Evolutionary conservation across 805 yeast species (phyloP), one percentile per base, ranked within the genome.

Genomic region (Yarrowia sp.): DNA sequence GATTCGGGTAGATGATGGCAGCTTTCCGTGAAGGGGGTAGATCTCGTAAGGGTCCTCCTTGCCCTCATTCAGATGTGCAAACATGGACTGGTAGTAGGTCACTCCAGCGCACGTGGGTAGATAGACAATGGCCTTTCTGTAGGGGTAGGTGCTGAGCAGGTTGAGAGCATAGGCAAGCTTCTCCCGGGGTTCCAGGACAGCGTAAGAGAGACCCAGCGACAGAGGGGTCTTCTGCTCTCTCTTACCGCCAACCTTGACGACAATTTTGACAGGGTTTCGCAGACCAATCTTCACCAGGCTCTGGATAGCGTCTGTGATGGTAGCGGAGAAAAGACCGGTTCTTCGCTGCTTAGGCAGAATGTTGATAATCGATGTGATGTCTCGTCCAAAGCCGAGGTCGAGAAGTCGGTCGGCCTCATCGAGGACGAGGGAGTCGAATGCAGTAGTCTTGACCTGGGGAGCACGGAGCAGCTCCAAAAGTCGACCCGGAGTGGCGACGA

Each of bases 351-450:
- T 87, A 0, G 99, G 99, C 27, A 94, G 75, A 46, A 80, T 76
- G 42, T 85, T 83, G 42, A 89, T 83, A 44, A 90, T 91, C 41
- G 77, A 78, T 25, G 81, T 82, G 70, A 91, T 90, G 38, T 91
- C 87, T 25, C 84, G 72, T 70, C 92, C 98, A 70, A 90, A 90
- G 41, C 90, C 87, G 31, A 84, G 71, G 70, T 91, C 97, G 32
- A 93, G 77, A 33, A 93, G 77, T 67, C 90, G 83, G 69, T 94
- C 99, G 6, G 98, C 98, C 74, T 94, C 98, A 72, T 94, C 99
- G 39, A 94, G 72, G 4, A 94, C 85, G 12, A 89, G 79, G 36
- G 88, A 81, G 66, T 90, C 96, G 56, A 91, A 80, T 3, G 87
- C 79, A 4, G 76, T 74, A 0, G 90, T 80, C 65, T 82, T 82